These are phyloP conservation scores for Sordariomycetes sp. DNA, from an alignment of 2,329 filamentous ascomycete genomes.

Conservation along the genomic window DNA sequence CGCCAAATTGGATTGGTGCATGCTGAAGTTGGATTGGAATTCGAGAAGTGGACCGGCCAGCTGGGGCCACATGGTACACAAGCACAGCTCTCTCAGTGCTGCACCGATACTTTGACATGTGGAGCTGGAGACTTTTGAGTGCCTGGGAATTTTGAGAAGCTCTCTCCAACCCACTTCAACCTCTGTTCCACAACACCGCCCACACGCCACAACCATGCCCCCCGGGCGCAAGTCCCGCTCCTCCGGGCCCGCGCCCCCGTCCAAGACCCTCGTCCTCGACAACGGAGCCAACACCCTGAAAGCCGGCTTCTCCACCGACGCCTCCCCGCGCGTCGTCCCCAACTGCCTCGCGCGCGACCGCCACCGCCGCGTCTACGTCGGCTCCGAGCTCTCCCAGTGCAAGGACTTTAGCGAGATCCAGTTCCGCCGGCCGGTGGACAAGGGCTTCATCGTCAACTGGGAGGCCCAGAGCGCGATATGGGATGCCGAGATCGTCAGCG, in stretches of 20 bases:
- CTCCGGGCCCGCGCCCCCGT: constrained; percentile 38
- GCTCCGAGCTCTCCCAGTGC: constrained; percentile 66
- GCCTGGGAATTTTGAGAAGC: too few species aligned
- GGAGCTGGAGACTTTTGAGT: too few species aligned
- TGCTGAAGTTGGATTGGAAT: too few species aligned
- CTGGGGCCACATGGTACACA: too few species aligned
- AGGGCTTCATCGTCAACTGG: constrained; percentile 94
- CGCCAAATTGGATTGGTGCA: too few species aligned
- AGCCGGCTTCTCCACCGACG: constrained; percentile 57
- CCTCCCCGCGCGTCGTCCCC: constrained; percentile 57
- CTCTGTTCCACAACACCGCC: neutral
- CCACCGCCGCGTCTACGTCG: constrained; percentile 69
- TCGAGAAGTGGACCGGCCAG: too few species aligned
- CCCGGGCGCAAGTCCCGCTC: constrained; percentile 42
- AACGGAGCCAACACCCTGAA: constrained; percentile 91
- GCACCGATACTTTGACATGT: too few species aligned
- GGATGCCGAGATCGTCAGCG: constrained; percentile 77
- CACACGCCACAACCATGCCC: constrained; percentile 22
- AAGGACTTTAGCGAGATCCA: constrained; percentile 81
- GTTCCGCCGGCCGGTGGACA: constrained; percentile 84
- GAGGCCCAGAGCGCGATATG: constrained; percentile 92
- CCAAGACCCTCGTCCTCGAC: constrained; percentile 75
- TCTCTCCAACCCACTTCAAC: neutral
- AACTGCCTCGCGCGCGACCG: constrained; percentile 85
- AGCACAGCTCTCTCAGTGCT: too few species aligned